Conservation (phyloP, 495 filamentous ascomycete species). For the Xylaria scruposa region DNA sequence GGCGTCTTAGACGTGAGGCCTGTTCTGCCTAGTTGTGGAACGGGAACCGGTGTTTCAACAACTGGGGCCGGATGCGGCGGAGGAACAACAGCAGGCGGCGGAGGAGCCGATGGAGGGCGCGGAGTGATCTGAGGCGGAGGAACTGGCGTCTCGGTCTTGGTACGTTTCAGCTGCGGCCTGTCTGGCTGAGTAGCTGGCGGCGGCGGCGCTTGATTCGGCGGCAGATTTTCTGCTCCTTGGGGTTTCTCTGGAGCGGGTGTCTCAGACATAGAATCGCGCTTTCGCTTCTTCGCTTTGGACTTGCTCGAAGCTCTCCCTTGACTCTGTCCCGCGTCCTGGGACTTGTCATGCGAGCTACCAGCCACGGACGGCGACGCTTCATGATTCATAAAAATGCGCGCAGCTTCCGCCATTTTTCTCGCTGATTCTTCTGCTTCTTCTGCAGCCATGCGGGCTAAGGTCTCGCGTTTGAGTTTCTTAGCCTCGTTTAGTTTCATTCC, state of each 20-base stretch:
- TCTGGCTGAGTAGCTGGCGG: conserved; percentile 36
- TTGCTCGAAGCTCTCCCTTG: conserved; percentile 35
- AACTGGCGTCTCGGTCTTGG: conserved; percentile 63
- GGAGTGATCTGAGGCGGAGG: conserved; percentile 52
- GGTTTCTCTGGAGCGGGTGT: conserved; percentile 50
- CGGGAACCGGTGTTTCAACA: conserved; percentile 60
- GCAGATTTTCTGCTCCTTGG: conserved; percentile 40
- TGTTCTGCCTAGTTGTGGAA: conserved; percentile 55
- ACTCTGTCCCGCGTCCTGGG: conserved; percentile 31
- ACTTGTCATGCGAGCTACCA: conserved; percentile 35
- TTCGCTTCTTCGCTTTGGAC: conserved; percentile 56
- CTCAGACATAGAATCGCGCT: conserved; percentile 57
- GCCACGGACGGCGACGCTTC: conserved; percentile 40
- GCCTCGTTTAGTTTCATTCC: conserved; percentile 93
- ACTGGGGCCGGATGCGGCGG: conserved; percentile 36
- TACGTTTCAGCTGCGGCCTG: conserved; percentile 57
- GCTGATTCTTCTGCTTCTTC: conserved; percentile 70
- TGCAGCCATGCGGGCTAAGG: conserved; percentile 69
- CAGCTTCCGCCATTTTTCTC: conserved; percentile 60
- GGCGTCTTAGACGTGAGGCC: conserved; percentile 56
- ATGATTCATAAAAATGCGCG: conserved; percentile 56
- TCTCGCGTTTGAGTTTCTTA: conserved; percentile 87
- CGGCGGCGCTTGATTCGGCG: conserved; percentile 33
- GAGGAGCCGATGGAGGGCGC: conserved; percentile 39
- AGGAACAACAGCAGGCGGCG: conserved; percentile 27